Evolutionary conservation across 176 grass and related monocot species (phyloP).

Genomic region (Cenchrus fungigraminus): DNA sequence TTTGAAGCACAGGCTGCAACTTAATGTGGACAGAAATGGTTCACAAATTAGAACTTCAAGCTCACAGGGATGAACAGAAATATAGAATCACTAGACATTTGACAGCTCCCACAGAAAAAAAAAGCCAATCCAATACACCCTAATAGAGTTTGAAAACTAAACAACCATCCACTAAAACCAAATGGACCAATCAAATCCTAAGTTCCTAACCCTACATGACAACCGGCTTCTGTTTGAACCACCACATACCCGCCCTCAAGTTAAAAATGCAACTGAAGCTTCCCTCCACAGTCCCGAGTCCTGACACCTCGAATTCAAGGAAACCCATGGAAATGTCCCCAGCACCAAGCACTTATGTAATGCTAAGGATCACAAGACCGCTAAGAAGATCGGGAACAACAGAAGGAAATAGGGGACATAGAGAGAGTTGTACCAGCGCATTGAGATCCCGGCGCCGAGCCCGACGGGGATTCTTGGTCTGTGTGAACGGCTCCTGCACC

Average conservation of each 20-base stretch:
- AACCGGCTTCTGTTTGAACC: not conserved
- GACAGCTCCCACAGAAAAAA: not conserved
- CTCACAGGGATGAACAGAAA: constrained; percentile 21
- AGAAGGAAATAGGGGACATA: not conserved
- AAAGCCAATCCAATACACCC: not conserved
- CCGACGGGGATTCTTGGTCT: constrained; percentile 55
- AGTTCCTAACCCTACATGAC: constrained; percentile 10
- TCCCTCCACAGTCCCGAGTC: not conserved
- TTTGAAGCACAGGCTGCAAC: constrained; percentile 28
- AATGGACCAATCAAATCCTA: not conserved
- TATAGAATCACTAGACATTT: not conserved
- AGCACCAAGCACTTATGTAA: not conserved
- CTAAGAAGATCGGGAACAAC: not conserved
- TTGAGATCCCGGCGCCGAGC: constrained; percentile 75
- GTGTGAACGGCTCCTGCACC: constrained; percentile 41
- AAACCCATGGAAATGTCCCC: not conserved
- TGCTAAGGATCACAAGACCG: constrained; percentile 7
- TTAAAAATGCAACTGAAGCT: not conserved
- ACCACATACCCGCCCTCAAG: not conserved
- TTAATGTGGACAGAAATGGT: constrained; percentile 3
- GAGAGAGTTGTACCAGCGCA: constrained; percentile 51
- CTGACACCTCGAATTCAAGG: not conserved
- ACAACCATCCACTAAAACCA: not conserved
- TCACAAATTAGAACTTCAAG: constrained; percentile 14
- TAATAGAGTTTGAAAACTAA: not conserved